A percentile compares a stretch with the other conserved stretches of the same genome.
Conservation (phyloP, 1,284 basidiomycete genomes). For the Xerocomus minutiporus region DNA sequence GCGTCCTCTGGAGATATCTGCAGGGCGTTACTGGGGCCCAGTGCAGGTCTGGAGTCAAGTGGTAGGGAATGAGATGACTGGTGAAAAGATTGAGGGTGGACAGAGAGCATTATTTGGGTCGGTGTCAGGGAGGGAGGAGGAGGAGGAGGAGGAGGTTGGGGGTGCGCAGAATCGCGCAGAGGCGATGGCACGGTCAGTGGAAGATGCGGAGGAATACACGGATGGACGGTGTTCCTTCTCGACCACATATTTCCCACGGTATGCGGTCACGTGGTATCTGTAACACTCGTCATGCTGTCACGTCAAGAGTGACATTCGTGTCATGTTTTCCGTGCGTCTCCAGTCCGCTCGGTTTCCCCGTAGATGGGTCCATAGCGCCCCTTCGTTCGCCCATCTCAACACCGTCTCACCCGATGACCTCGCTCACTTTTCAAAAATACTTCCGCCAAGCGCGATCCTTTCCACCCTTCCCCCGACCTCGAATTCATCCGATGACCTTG, state of each 20-base stretch:
- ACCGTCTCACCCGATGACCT: conserved; percentile 55
- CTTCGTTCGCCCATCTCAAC: conserved; percentile 33
- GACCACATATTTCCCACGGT: conserved; percentile 14
- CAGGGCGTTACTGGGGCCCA: background rate
- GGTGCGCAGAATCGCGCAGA: background rate
- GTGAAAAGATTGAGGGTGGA: background rate
- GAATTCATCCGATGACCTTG: conserved; percentile 62
- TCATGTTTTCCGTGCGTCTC: conserved; percentile 1
- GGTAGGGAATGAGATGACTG: background rate
- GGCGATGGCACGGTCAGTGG: background rate
- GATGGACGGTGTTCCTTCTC: background rate
- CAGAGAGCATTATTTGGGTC: background rate
- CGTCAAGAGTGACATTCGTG: background rate
- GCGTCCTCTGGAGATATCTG: conserved; percentile 21
- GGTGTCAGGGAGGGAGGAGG: background rate
- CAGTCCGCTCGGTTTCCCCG: background rate
- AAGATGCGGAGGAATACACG: conserved; percentile 5
- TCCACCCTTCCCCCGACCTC: conserved; percentile 56
- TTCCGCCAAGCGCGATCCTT: conserved; percentile 56
- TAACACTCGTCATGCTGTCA: background rate
- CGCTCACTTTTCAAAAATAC: conserved; percentile 57
- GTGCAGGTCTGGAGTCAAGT: background rate
- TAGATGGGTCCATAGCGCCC: conserved; percentile 18
- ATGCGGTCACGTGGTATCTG: conserved; percentile 8
- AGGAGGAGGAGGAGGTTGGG: background rate